Conservation (phyloP, 2,329 filamentous ascomycete genomes). For the Fusarium sp. region DNA sequence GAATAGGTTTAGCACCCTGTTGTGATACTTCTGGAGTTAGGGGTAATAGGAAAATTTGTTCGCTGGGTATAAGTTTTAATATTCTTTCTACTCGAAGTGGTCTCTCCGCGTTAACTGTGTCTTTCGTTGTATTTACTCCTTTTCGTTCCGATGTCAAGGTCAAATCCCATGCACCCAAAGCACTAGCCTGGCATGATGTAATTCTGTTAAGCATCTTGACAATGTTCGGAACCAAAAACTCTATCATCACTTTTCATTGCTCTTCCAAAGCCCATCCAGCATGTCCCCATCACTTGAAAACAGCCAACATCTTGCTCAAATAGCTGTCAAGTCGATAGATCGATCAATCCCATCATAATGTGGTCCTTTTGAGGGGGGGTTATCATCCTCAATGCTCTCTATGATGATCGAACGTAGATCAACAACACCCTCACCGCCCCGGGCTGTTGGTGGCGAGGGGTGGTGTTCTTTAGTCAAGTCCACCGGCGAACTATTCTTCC, state of each 20-base stretch:
- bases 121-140: slow-evolving; percentile 8
- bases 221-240: slow-evolving; percentile 8
- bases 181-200: slow-evolving; percentile 1
- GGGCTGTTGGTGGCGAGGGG: neutral
- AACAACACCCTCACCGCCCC: slow-evolving; percentile 12
- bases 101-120: slow-evolving; percentile 4
- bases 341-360: slow-evolving; percentile 55
- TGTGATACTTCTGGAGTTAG: slow-evolving; percentile 29
- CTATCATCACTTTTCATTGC: neutral
- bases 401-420: slow-evolving; percentile 18
- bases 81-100: slow-evolving; percentile 29
- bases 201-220: slow-evolving; percentile 2
- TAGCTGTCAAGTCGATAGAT: slow-evolving; percentile 38
- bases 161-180: slow-evolving; percentile 11
- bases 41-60: slow-evolving; percentile 27
- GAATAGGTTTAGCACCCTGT: slow-evolving; percentile 10
- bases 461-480: slow-evolving; percentile 8
- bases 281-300: neutral
- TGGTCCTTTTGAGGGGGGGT: slow-evolving; percentile 20
- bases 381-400: slow-evolving; percentile 43
- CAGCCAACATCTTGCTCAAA: slow-evolving; percentile 1
- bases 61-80: slow-evolving; percentile 37
- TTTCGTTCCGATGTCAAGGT: slow-evolving; percentile 5
- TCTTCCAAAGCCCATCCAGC: neutral
- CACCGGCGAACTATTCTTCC: slow-evolving; percentile 24